Conservation (phyloP, 2,329 filamentous ascomycete species). For the Cordyceps cicadae region DNA sequence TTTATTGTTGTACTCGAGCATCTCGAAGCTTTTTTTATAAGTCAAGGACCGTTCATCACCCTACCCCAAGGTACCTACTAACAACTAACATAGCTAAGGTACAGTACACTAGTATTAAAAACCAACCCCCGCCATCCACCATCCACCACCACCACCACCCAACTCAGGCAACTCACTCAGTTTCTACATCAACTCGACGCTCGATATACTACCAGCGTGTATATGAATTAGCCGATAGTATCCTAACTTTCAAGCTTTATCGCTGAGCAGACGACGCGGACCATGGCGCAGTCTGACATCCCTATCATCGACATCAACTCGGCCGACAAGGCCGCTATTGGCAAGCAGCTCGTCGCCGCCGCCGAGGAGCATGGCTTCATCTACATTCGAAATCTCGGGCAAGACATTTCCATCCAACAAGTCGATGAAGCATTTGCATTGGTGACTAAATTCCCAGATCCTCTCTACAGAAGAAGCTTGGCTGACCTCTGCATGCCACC, state of each 20-base stretch:
- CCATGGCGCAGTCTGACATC: constrained; percentile 38
- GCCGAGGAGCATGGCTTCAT: constrained; percentile 81
- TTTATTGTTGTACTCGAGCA: too few species aligned
- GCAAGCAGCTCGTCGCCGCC: constrained; percentile 67
- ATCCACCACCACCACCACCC: too few species aligned
- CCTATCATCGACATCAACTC: constrained; percentile 76
- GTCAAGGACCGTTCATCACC: too few species aligned
- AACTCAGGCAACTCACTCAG: too few species aligned
- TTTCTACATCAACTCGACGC: too few species aligned
- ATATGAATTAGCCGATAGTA: background rate
- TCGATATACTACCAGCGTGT: too few species aligned
- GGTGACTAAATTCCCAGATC: constrained; percentile 36
- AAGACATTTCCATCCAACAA: constrained; percentile 56
- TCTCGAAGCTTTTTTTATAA: too few species aligned
- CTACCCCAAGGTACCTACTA: too few species aligned
- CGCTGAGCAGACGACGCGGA: background rate
- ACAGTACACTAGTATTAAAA: background rate
- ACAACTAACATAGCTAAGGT: too few species aligned
- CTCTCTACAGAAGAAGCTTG: background rate
- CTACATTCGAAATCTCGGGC: constrained; percentile 70
- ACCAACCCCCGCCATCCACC: background rate
- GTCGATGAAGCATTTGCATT: constrained; percentile 67
- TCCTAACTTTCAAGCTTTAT: background rate
- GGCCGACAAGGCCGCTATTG: constrained; percentile 46
- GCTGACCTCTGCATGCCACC: background rate